These are phyloP conservation scores for Thermochaetoides thermophila DNA, from an alignment of 495 filamentous ascomycete species.

Conservation along the genomic window DNA sequence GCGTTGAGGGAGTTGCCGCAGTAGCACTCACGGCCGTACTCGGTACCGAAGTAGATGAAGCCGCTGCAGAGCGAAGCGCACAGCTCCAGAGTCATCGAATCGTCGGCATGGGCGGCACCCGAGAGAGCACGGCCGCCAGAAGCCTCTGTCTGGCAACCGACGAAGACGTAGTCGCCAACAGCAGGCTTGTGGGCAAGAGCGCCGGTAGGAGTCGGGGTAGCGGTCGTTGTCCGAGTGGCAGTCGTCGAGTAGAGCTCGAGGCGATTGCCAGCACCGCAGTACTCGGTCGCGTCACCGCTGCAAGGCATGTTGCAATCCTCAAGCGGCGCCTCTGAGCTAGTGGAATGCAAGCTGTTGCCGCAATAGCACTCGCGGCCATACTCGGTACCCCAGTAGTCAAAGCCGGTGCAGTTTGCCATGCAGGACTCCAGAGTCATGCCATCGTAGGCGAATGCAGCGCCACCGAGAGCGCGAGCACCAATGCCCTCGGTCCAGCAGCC, in stretches of 20 bases:
- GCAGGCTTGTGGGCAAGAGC: slow-evolving; percentile 19
- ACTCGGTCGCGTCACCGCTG: slow-evolving; percentile 27
- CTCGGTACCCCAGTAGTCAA: slow-evolving; percentile 33
- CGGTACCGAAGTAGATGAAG: slow-evolving; percentile 27
- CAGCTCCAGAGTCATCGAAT: slow-evolving; percentile 28
- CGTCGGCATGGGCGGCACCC: slow-evolving; percentile 9
- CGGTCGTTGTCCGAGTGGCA: slow-evolving; percentile 20
- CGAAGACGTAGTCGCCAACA: slow-evolving; percentile 22
- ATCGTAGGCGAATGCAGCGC: slow-evolving; percentile 27
- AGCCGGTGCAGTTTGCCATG: slow-evolving; percentile 31
- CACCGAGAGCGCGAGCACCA: slow-evolving; percentile 24
- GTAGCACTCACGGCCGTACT: too few relatives aligned
- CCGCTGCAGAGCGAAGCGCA: slow-evolving; percentile 25
- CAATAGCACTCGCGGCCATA: slow-evolving; percentile 35
- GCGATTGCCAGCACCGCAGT: slow-evolving; percentile 31
- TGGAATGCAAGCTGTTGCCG: slow-evolving; percentile 28
- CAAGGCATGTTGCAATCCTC: slow-evolving; percentile 38
- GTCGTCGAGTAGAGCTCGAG: slow-evolving; percentile 32
- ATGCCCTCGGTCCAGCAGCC: slow-evolving; percentile 34
- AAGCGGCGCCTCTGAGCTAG: slow-evolving; percentile 22
- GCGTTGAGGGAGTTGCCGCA: slow-evolving; percentile 25
- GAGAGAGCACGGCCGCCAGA: slow-evolving; percentile 17
- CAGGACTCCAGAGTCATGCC: slow-evolving; percentile 36
- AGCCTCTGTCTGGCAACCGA: slow-evolving; percentile 34
- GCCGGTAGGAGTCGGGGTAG: slow-evolving; percentile 21